phyloP scores from a whole-genome alignment of 345 rosid species.

The Cochlearia excelsa region DNA sequence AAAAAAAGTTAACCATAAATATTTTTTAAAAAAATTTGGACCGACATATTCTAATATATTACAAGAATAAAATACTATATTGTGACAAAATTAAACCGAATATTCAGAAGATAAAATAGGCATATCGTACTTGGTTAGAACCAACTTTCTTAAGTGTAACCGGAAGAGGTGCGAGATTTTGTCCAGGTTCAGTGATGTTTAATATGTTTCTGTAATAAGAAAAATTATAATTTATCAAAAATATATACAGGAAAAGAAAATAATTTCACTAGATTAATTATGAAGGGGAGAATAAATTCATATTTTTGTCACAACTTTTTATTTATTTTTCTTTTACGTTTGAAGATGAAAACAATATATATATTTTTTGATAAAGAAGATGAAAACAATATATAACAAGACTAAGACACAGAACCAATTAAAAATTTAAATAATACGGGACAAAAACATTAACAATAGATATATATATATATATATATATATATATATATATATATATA shows the following conservation, averaged over 20 bases:
- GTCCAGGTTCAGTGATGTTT: conserved; percentile 5
- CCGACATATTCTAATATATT: neutral
- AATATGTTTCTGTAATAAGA: conserved; percentile 23
- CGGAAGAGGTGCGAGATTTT: neutral
- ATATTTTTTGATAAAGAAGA: too few species aligned
- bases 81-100: conserved; percentile 1
- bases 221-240: neutral
- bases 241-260: too few species aligned
- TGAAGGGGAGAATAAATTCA: neutral
- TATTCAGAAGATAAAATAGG: neutral
- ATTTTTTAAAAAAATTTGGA: neutral
- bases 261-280: too few species aligned
- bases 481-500: too few species aligned
- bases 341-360: too few species aligned
- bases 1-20: conserved; percentile 1
- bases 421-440: too few species aligned
- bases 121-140: conserved; percentile 24
- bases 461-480: too few species aligned
- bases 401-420: too few species aligned
- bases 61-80: neutral
- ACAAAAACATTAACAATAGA: too few species aligned
- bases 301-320: neutral
- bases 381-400: too few species aligned
- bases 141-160: conserved; percentile 19
- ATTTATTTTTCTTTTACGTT: too few species aligned